phyloP scores from a whole-genome alignment of 2,329 filamentous ascomycete species.

The Aspergillus proliferans region DNA sequence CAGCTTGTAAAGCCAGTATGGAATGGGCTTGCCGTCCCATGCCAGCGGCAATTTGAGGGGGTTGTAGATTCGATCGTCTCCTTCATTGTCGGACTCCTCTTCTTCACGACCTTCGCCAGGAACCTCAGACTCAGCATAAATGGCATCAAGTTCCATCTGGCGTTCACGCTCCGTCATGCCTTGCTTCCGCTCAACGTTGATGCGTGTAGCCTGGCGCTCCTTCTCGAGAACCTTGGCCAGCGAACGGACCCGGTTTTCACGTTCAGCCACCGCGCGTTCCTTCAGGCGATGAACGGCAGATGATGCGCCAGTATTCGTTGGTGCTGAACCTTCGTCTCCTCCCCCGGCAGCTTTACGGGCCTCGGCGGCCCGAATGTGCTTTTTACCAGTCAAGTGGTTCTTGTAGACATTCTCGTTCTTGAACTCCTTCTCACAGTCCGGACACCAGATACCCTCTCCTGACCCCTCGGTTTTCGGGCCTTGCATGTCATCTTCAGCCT shows the following conservation, averaged over 20 bases:
- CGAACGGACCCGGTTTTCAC: slow-evolving; percentile 75
- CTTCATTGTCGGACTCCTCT: slow-evolving; percentile 64
- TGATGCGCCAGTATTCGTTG: slow-evolving; percentile 10
- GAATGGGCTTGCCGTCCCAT: slow-evolving; percentile 98
- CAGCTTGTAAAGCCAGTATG: slow-evolving; percentile 97
- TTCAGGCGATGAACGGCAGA: slow-evolving; percentile 55
- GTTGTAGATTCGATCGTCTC: slow-evolving; percentile 90
- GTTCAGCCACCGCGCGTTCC: slow-evolving; percentile 82
- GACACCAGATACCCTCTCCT: slow-evolving; percentile 75
- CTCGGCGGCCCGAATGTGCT: slow-evolving; percentile 80
- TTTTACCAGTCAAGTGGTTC: slow-evolving; percentile 80
- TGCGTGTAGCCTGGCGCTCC: slow-evolving; percentile 79
- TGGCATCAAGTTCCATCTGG: slow-evolving; percentile 83
- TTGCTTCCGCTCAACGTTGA: slow-evolving; percentile 93
- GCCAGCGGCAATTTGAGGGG: slow-evolving; percentile 90
- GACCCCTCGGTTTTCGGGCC: slow-evolving; percentile 48
- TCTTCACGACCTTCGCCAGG: slow-evolving; percentile 34
- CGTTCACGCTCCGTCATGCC: slow-evolving; percentile 97
- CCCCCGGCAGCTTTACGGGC: slow-evolving; percentile 46
- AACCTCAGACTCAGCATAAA: slow-evolving; percentile 59
- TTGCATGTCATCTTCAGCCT: slow-evolving; percentile 32
- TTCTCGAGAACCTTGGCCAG: slow-evolving; percentile 77
- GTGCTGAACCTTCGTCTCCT: slow-evolving; percentile 29
- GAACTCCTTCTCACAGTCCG: slow-evolving; percentile 90
- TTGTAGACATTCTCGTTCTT: slow-evolving; percentile 94